Percentiles rank a stretch among this genome's conserved stretches.
These are phyloP conservation scores for Hypsizygus ulmarius DNA, from an alignment of 1,284 basidiomycete species.

Conservation along the genomic window DNA sequence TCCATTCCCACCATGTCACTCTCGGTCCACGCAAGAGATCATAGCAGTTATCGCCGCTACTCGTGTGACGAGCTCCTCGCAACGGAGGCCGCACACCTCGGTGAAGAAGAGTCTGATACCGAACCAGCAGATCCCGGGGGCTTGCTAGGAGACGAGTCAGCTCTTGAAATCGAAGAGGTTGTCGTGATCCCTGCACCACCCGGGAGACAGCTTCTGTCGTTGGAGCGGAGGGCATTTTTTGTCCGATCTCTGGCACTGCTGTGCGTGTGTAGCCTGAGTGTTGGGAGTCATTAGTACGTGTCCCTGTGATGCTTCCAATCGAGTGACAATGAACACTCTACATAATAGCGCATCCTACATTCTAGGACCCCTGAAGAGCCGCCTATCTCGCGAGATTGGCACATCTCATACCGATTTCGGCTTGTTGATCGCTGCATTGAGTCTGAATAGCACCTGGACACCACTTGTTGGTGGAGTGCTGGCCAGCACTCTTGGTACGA, in stretches of 20 bases:
- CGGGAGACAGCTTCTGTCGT: neutral
- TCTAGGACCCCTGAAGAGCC: slow-evolving; percentile 72
- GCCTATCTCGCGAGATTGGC: slow-evolving; percentile 68
- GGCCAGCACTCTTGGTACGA: slow-evolving; percentile 65
- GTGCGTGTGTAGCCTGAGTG: slow-evolving; percentile 70
- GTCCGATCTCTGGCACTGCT: slow-evolving; percentile 62
- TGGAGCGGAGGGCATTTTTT: slow-evolving; percentile 36
- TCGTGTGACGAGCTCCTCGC: slow-evolving; percentile 25
- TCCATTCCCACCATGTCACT: slow-evolving; percentile 1
- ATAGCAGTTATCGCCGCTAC: slow-evolving; percentile 22
- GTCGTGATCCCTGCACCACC: neutral
- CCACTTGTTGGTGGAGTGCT: slow-evolving; percentile 44
- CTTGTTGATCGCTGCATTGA: slow-evolving; percentile 71
- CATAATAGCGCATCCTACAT: slow-evolving; percentile 61
- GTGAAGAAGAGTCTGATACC: slow-evolving; percentile 15
- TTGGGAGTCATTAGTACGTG: slow-evolving; percentile 49
- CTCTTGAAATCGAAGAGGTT: too few relatives aligned
- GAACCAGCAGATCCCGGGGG: slow-evolving; percentile 13
- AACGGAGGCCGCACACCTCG: slow-evolving; percentile 1
- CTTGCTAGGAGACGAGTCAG: neutral
- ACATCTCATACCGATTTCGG: slow-evolving; percentile 77
- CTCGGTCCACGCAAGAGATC: neutral
- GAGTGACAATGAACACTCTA: neutral
- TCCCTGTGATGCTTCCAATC: neutral
- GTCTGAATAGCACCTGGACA: slow-evolving; percentile 79